These are phyloP conservation scores for Flaveria brownii DNA, from an alignment of 129 eudicot species.

Conservation along the genomic window DNA sequence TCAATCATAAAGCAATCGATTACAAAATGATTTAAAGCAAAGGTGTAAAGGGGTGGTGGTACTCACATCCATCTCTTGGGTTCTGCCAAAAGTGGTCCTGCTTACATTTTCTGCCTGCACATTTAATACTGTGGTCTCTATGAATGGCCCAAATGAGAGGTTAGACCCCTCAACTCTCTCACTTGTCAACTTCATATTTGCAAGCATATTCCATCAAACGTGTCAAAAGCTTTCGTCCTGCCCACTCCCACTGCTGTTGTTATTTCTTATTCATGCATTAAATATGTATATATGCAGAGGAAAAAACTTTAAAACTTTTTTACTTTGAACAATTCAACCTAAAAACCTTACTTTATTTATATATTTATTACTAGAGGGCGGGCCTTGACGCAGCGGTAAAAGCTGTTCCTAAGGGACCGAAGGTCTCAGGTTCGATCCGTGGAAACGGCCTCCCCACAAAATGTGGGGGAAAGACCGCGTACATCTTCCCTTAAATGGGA, in stretches of 20 bases:
- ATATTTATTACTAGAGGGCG: too few species aligned
- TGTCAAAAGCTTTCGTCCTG: not conserved
- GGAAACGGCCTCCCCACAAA: too few species aligned
- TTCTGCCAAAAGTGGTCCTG: not conserved
- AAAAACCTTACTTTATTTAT: too few species aligned
- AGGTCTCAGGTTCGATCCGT: too few species aligned
- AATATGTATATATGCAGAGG: too few species aligned
- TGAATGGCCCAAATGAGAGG: slow-evolving; percentile 2
- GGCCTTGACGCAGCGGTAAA: too few species aligned
- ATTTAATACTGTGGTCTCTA: not conserved
- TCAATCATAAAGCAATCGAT: slow-evolving; percentile 5
- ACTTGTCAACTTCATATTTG: slow-evolving; percentile 9
- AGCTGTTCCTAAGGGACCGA: too few species aligned
- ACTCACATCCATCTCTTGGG: not conserved
- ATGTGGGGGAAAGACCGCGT: too few species aligned
- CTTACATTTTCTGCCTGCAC: not conserved
- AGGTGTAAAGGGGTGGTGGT: not conserved
- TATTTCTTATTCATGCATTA: not conserved
- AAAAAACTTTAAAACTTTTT: too few species aligned
- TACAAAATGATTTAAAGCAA: slow-evolving; percentile 4
- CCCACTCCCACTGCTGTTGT: not conserved
- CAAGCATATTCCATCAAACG: not conserved
- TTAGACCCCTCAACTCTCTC: not conserved
- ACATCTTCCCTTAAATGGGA: too few species aligned
- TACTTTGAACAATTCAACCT: too few species aligned